phyloP scores from a whole-genome alignment of 2,329 filamentous ascomycete species.

The Periconia macrospinosa region DNA sequence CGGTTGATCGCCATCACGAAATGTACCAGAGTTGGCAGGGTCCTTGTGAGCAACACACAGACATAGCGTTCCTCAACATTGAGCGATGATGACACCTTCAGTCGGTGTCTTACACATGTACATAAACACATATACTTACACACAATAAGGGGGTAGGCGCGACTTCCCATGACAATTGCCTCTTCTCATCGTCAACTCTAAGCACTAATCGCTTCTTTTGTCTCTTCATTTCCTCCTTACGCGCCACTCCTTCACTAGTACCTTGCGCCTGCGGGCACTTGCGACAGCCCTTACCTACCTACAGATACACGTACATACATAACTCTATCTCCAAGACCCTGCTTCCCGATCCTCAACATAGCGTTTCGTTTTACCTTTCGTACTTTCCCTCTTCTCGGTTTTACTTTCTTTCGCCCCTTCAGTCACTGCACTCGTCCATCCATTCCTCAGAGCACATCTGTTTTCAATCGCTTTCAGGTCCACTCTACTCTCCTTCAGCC shows the following conservation, averaged over 20 bases:
- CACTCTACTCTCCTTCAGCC: slow-evolving; percentile 25
- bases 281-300: slow-evolving; percentile 25
- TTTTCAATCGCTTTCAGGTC: slow-evolving; percentile 9
- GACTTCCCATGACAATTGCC: neutral
- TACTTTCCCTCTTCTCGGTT: slow-evolving; percentile 20
- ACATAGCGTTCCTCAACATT: neutral
- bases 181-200: neutral
- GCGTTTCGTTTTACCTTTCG: slow-evolving; percentile 11
- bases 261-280: slow-evolving; percentile 19
- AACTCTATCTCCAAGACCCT: neutral
- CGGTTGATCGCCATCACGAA: neutral
- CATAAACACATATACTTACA: neutral
- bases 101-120: neutral
- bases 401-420: slow-evolving; percentile 15
- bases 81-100: neutral
- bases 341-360: neutral
- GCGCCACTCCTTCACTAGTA: neutral
- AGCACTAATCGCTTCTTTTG: neutral
- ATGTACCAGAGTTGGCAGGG: neutral
- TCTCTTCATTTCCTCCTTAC: neutral
- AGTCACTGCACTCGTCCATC: slow-evolving; percentile 5
- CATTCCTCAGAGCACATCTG: slow-evolving; percentile 11
- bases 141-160: neutral
- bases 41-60: neutral
- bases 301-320: neutral